Base-by-base conservation (phyloP, 805 yeast species). In the Sugiyamaella mastotermitis region DNA sequence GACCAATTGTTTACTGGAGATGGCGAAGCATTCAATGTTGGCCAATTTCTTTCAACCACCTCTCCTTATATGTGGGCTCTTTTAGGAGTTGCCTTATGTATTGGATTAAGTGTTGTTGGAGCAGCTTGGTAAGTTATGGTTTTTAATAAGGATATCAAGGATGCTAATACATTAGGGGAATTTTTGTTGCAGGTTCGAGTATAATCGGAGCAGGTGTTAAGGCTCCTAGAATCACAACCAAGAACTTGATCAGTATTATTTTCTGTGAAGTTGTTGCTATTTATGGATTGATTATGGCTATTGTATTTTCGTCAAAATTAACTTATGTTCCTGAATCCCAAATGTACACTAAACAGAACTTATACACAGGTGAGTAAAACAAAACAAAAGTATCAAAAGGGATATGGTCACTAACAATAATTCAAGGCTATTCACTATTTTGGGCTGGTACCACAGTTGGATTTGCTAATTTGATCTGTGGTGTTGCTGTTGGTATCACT, bases 381-480 rank as follows among this genome's bases (percentile, higher is more conserved):
- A 13, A 27, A 10, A 21, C 10, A 3, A 18, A 11, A 18, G 13
- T 9, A n/a, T 14, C 24, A 3, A n/a, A n/a, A n/a, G 22, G 13
- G 34, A 8, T 25, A 11, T 23, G 37, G 19, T 35, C 29, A 6
- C 32, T 5, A 14, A 11, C 9, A 21, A 18, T 25, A 27, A 22
- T 3, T 16, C 13, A 5, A 36, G 49, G 98, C 5, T 92, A 78
- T 58, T 78, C 97, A 5, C 70, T 92, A 46, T 92, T 92, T 62
- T 92, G 98, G 98, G 98, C 97, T 18, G 98, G 98, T 20, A 57
- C 88, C 36, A 92, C 98, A 4, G 98, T 92, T 35, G 98, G 98
- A 27, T 60, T 84, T 22, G 79, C 94, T 54, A 92, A 92, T 64
- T 74, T 92, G 60, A 81, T 92, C 43, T 92, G 98, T 72, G 98